phyloP scores from a whole-genome alignment of 345 rosid genomes.

The Arabidopsis arenosa region DNA sequence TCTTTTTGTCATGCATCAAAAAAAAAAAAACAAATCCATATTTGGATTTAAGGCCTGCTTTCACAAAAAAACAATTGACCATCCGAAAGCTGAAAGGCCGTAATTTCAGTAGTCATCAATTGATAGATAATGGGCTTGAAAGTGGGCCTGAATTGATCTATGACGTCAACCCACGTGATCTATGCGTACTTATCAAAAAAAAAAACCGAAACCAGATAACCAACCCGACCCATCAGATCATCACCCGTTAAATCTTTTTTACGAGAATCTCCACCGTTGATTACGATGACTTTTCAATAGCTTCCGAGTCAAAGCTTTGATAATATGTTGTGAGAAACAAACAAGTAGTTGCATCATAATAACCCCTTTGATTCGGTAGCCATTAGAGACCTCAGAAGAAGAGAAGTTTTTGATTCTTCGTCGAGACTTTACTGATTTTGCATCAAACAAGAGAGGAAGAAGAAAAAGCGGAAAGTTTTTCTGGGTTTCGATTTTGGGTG shows the following conservation, averaged over 20 bases:
- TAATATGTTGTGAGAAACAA: conserved; percentile 18
- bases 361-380: conserved; percentile 55
- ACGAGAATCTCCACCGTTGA: conserved; percentile 53
- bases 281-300: conserved; percentile 46
- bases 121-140: conserved; percentile 3
- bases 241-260: not conserved
- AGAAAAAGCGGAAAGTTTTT: not conserved
- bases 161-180: conserved; percentile 25
- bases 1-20: too few species aligned
- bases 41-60: not conserved
- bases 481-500: conserved; percentile 27
- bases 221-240: conserved; percentile 14
- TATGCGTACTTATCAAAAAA: not conserved
- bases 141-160: not conserved
- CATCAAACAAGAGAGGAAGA: conserved; percentile 18
- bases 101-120: not conserved
- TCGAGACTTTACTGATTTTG: conserved; percentile 21
- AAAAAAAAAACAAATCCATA: not conserved
- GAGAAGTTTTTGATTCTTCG: conserved; percentile 13
- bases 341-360: conserved; percentile 45
- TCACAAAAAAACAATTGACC: not conserved
- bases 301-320: conserved; percentile 16
- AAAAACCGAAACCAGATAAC: conserved; percentile 1
- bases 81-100: not conserved
- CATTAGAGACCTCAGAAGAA: conserved; percentile 53